These are phyloP conservation scores for Lupinus albus DNA, from an alignment of 306 rosid species.

Conservation along the genomic window DNA sequence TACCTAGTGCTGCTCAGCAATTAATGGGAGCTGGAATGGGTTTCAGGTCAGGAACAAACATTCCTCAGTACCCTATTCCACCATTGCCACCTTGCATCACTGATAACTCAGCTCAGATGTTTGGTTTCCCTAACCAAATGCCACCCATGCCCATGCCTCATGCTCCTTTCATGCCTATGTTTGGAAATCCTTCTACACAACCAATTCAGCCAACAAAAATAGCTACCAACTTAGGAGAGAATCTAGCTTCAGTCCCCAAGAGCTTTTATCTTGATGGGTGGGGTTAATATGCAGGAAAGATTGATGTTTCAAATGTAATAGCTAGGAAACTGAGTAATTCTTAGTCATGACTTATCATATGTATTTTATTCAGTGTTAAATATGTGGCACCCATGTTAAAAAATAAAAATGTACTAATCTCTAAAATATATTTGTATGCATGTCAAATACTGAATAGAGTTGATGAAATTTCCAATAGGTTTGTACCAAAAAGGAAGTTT, in stretches of 20 bases:
- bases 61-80: constrained; percentile 46
- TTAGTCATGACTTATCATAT: no score
- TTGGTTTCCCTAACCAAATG: constrained; percentile 47
- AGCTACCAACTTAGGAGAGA: neutral
- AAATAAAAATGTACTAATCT: no score
- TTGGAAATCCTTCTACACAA: constrained; percentile 32
- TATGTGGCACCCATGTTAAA: no score
- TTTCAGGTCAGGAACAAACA: constrained; percentile 34
- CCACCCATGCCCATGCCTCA: constrained; percentile 40
- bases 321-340: no score
- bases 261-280: constrained; percentile 14
- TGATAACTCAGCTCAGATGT: constrained; percentile 35
- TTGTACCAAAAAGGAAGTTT: constrained; percentile 47
- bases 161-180: constrained; percentile 38
- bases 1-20: constrained; percentile 33
- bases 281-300: neutral
- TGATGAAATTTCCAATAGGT: no score
- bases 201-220: constrained; percentile 8
- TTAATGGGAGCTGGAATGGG: constrained; percentile 47
- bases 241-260: constrained; percentile 21
- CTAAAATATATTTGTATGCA: no score
- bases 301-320: no score
- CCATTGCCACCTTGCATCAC: constrained; percentile 28
- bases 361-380: no score
- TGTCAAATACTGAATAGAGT: no score